These are phyloP conservation scores for Beauveria rudraprayagi DNA, from an alignment of 2,329 filamentous ascomycete genomes.

Conservation along the genomic window DNA sequence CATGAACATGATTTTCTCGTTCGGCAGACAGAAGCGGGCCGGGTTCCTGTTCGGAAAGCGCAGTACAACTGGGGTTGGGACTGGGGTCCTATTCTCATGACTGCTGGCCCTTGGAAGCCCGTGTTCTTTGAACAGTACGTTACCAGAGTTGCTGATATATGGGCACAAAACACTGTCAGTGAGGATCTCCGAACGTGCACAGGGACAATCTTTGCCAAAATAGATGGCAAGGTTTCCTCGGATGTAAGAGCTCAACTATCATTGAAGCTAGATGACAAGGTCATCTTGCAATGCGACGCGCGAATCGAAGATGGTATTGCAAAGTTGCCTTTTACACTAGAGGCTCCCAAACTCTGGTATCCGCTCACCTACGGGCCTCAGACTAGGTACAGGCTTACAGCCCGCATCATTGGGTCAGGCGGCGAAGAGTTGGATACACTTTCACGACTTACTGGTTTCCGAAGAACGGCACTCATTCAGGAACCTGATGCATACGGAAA, in stretches of 20 bases:
- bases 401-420: conserved; percentile 37
- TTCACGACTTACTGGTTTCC: conserved; percentile 56
- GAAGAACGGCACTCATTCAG: conserved; percentile 50
- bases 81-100: conserved; percentile 58
- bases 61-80: conserved; percentile 69
- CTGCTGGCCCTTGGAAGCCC: conserved; percentile 58
- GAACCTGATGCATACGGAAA: conserved; percentile 53
- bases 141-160: conserved; percentile 51
- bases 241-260: conserved; percentile 19
- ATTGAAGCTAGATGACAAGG: conserved; percentile 16
- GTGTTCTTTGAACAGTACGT: conserved; percentile 57
- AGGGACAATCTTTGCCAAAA: conserved; percentile 28
- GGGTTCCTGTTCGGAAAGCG: conserved; percentile 49
- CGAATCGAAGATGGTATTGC: neutral
- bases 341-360: conserved; percentile 59
- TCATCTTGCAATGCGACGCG: conserved; percentile 14
- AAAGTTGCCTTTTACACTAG: neutral
- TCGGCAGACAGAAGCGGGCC: conserved; percentile 15
- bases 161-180: conserved; percentile 29
- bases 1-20: conserved; percentile 37
- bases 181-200: conserved; percentile 29
- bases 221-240: conserved; percentile 25
- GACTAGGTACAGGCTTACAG: conserved; percentile 56
- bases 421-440: conserved; percentile 37
- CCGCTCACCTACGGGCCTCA: conserved; percentile 64